phyloP scores from a whole-genome alignment of 2,329 filamentous ascomycete species.

The Colletotrichum eleusines region DNA sequence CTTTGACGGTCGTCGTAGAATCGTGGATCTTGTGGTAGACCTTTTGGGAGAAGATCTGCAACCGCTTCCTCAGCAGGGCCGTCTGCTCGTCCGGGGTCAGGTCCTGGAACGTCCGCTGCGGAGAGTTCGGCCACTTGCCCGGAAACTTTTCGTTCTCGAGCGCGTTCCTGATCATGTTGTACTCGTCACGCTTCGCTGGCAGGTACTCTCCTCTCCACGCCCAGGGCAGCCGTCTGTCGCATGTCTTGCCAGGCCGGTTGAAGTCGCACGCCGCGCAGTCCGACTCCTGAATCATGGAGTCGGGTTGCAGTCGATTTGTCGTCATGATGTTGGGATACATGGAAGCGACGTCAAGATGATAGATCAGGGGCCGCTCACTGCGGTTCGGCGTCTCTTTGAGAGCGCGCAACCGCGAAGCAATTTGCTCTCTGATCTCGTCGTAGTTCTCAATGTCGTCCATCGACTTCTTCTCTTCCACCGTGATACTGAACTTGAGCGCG shows the following conservation, averaged over 20 bases:
- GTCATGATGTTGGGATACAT: conserved; percentile 99
- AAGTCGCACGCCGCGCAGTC: conserved; percentile 98
- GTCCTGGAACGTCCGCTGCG: conserved; percentile 82
- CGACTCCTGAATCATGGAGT: conserved; percentile 98
- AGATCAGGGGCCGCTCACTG: conserved; percentile 88
- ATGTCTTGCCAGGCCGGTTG: conserved; percentile 96
- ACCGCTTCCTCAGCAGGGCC: conserved; percentile 81
- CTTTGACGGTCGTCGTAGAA: conserved; percentile 88
- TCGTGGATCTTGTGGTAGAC: conserved; percentile 99
- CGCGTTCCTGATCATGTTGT: conserved; percentile 97
- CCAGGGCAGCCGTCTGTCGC: conserved; percentile 94
- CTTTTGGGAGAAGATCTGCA: conserved; percentile 96
- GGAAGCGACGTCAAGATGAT: conserved; percentile 97
- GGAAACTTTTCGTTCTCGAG: conserved; percentile 95
- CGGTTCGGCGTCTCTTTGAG: conserved; percentile 88
- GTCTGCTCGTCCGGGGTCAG: conserved; percentile 87
- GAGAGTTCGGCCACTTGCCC: conserved; percentile 77
- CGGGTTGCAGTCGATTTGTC: conserved; percentile 94
- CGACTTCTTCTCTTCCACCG: conserved; percentile 85
- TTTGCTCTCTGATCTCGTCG: conserved; percentile 86
- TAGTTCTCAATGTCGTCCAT: conserved; percentile 85
- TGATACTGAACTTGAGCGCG: conserved; percentile 88
- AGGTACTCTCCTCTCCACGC: conserved; percentile 98
- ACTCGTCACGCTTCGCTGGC: conserved; percentile 95
- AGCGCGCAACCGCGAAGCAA: conserved; percentile 75